Evolutionary conservation across 1,139 yeast genomes (phyloP).

Genomic region (Tardiomyces depauwii): DNA sequence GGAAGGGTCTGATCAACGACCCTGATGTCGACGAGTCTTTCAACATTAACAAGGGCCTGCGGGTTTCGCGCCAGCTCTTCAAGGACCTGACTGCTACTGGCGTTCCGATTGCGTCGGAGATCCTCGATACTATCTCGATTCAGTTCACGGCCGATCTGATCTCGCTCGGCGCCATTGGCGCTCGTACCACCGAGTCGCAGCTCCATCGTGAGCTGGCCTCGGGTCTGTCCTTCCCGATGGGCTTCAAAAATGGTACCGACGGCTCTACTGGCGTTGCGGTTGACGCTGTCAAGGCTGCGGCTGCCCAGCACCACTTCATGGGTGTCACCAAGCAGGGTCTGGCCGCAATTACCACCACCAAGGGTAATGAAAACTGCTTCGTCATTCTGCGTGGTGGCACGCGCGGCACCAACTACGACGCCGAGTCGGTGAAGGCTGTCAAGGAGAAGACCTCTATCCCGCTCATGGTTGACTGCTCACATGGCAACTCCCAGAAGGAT

Average conservation of each 20-base stretch:
- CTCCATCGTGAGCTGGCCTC: conserved; percentile 95
- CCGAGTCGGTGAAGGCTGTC: conserved; percentile 62
- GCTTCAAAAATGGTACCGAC: conserved; percentile 97
- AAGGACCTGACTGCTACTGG: conserved; percentile 63
- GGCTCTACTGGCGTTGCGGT: conserved; percentile 89
- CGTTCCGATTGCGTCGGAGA: conserved; percentile 90
- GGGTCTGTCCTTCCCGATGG: conserved; percentile 94
- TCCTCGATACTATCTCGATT: conserved; percentile 98
- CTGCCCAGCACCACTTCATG: conserved; percentile 90
- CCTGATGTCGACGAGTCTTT: conserved; percentile 89
- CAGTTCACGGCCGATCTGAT: conserved; percentile 87
- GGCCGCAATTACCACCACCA: conserved; percentile 92
- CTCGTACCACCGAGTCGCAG: conserved; percentile 97
- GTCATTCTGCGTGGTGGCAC: conserved; percentile 94
- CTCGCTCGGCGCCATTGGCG: conserved; percentile 96
- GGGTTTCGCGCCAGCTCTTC: conserved; percentile 77
- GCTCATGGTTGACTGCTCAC: conserved; percentile 94
- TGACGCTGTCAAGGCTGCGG: conserved; percentile 89
- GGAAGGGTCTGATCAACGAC: conserved; percentile 97
- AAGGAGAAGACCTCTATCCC: conserved; percentile 37
- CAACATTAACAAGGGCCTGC: conserved; percentile 90
- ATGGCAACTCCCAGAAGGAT: conserved; percentile 92
- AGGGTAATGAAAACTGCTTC: conserved; percentile 68
- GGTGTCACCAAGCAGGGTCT: conserved; percentile 95
- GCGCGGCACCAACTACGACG: conserved; percentile 86